A percentile compares a stretch with the other conserved stretches of the same genome.
These are phyloP conservation scores for Avena insularis DNA, from an alignment of 176 grass and related monocot species.

Conservation along the genomic window DNA sequence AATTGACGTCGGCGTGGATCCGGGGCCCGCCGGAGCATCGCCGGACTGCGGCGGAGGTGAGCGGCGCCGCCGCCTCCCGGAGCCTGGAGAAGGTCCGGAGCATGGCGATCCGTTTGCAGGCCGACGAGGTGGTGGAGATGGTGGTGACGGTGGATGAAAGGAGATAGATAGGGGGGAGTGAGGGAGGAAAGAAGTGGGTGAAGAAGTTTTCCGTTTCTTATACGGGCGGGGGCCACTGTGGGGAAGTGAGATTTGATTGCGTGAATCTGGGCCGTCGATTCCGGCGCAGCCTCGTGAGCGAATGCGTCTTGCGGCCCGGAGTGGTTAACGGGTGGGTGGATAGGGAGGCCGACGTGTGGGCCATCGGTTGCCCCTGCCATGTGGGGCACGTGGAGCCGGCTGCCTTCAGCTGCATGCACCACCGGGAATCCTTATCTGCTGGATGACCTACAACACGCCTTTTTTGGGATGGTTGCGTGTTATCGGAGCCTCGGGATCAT, in stretches of 20 bases:
- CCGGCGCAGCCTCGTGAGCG: not conserved
- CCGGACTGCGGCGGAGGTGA: slow-evolving; percentile 37
- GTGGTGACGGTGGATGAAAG: slow-evolving; percentile 6
- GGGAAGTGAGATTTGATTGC: slow-evolving; percentile 65
- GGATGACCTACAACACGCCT: not conserved
- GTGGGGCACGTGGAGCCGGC: slow-evolving; percentile 50
- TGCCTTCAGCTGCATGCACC: too few species aligned
- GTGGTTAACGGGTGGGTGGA: slow-evolving; percentile 44
- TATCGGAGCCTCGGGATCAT: not conserved
- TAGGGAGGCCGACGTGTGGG: slow-evolving; percentile 46
- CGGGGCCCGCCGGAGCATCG: slow-evolving; percentile 44
- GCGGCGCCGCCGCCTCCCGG: slow-evolving; percentile 48
- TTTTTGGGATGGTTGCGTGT: slow-evolving; percentile 26
- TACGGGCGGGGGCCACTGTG: slow-evolving; percentile 36
- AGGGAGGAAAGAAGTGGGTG: slow-evolving; percentile 43
- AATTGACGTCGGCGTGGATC: slow-evolving; percentile 71
- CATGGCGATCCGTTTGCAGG: slow-evolving; percentile 35
- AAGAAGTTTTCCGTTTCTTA: slow-evolving; percentile 40
- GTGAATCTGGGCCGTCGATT: slow-evolving; percentile 51
- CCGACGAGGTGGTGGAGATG: slow-evolving; percentile 1
- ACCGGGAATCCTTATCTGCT: slow-evolving; percentile 36
- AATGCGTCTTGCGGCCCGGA: slow-evolving; percentile 45
- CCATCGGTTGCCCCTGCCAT: slow-evolving; percentile 47
- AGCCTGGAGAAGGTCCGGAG: slow-evolving; percentile 51
- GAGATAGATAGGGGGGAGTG: slow-evolving; percentile 26